These are phyloP conservation scores for Candida odintsovae DNA, from an alignment of 805 yeast genomes.

Conservation along the genomic window DNA sequence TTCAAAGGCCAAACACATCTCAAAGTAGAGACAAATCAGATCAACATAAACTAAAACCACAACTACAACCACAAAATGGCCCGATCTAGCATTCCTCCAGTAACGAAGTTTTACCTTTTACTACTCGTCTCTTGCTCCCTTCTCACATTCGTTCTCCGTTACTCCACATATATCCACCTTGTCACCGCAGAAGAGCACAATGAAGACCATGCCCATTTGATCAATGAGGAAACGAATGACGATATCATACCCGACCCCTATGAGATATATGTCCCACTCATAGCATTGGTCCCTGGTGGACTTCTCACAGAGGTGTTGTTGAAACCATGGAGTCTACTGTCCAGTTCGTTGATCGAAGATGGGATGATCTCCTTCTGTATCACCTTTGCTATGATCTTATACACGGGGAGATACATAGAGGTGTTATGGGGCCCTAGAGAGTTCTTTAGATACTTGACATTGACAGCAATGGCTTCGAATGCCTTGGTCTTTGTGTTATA, in stretches of 20 bases:
- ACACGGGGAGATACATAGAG: constrained; percentile 51
- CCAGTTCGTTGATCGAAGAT: constrained; percentile 42
- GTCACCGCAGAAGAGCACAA: constrained; percentile 18
- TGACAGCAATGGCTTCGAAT: constrained; percentile 33
- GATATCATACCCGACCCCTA: constrained; percentile 34
- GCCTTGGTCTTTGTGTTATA: constrained; percentile 23
- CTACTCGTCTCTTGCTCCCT: constrained; percentile 19
- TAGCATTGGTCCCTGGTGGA: constrained; percentile 42
- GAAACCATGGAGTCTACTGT: constrained; percentile 47
- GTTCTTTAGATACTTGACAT: constrained; percentile 35
- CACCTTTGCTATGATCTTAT: constrained; percentile 34
- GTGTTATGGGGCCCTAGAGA: constrained; percentile 48
- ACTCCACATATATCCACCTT: constrained; percentile 25
- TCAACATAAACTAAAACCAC: background rate
- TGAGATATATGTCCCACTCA: constrained; percentile 41
- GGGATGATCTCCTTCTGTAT: constrained; percentile 32
- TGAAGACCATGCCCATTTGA: constrained; percentile 18
- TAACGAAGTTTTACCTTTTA: constrained; percentile 24
- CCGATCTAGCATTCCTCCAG: constrained; percentile 25
- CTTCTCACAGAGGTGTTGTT: constrained; percentile 29
- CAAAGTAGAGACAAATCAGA: background rate
- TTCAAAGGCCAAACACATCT: background rate
- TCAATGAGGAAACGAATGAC: constrained; percentile 4
- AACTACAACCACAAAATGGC: constrained; percentile 6
- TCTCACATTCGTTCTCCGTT: constrained; percentile 26